Base-by-base conservation (phyloP, 169 alveolate genomes). In the Cryptosporidium ryanae region DNA sequence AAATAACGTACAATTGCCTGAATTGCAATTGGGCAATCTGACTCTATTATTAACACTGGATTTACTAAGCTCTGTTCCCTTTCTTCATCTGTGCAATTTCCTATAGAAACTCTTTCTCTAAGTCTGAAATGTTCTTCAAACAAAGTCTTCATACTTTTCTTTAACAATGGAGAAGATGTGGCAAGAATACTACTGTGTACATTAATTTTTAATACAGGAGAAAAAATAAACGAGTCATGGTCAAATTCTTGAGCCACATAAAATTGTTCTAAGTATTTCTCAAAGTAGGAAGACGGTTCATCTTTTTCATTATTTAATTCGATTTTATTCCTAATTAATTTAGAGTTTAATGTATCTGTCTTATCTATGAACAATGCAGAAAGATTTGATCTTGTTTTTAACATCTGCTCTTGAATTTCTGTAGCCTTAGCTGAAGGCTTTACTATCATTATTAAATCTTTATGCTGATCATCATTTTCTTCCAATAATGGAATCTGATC, bases 111-210 rank as follows among this genome's bases (percentile, higher is more conserved):
- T 59, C 71, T 57, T 59, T 76, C 87, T 59, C 87, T 55, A 6
- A 76, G 87, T 46, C 71, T 54, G 31, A 59, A 76, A 76, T 76
- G 71, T 54, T 76, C 87, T 25, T 76, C 87, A 34, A 76, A 76
- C 21, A 76, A 21, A n/a, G 87, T 59, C 23, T 61, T 55, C 71
- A 76, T 76, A 34, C 71, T 76, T 32, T 61, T 61, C 50, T 76
- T 76, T 55, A 76, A 63, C 63, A 76, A 59, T 4, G 87, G 87
- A 6, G 87, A 76, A 21, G 87, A 76, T 6, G 71, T 76, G 18
- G 87, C 68, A 13, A 76, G 50, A 17, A 76, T 55, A 23, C 76
- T 76, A 55, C 87, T 76, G 50, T 76, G 87, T 46, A 76, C 71
- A 25, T 34, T 55, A 13, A 76, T 76, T 59, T 61, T 76, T 59